These are phyloP conservation scores for Strigomonas culicis DNA, from an alignment of 208 protist genomes.

Conservation along the genomic window DNA sequence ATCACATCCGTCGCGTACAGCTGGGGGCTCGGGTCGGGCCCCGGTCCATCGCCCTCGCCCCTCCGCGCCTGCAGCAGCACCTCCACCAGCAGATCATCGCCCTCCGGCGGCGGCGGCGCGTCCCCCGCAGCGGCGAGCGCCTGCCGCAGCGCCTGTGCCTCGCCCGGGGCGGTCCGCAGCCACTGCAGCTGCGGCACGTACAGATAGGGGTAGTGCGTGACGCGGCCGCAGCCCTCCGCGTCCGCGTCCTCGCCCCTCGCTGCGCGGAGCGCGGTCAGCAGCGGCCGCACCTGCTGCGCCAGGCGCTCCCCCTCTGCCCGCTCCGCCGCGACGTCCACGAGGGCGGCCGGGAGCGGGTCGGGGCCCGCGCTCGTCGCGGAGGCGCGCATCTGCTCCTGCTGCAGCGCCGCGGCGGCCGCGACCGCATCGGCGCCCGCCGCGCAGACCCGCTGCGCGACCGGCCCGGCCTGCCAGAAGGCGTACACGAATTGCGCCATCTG, in stretches of 20 bases:
- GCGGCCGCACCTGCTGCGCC: not conserved
- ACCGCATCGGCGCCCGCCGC: not conserved
- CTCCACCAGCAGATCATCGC: not conserved
- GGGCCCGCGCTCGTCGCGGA: no score
- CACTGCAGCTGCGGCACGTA: not conserved
- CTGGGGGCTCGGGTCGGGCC: no score
- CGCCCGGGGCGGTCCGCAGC: not conserved
- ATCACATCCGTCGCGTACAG: not conserved
- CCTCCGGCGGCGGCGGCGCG: no score
- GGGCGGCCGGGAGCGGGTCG: no score
- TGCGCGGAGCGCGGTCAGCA: not conserved
- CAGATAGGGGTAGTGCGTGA: not conserved
- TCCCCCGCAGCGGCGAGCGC: no score
- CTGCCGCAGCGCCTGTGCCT: not conserved
- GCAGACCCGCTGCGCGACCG: not conserved
- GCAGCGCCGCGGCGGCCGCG: no score
- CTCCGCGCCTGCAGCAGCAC: not conserved
- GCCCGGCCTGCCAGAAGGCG: not conserved
- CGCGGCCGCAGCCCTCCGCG: not conserved
- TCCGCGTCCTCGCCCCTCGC: not conserved
- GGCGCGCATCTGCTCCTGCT: no score
- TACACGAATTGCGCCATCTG: not conserved
- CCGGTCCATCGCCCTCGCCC: no score
- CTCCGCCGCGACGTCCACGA: not conserved
- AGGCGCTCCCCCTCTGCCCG: not conserved